phyloP scores from a whole-genome alignment of 768 basidiomycete genomes.

The Gymnopilus dilepis region DNA sequence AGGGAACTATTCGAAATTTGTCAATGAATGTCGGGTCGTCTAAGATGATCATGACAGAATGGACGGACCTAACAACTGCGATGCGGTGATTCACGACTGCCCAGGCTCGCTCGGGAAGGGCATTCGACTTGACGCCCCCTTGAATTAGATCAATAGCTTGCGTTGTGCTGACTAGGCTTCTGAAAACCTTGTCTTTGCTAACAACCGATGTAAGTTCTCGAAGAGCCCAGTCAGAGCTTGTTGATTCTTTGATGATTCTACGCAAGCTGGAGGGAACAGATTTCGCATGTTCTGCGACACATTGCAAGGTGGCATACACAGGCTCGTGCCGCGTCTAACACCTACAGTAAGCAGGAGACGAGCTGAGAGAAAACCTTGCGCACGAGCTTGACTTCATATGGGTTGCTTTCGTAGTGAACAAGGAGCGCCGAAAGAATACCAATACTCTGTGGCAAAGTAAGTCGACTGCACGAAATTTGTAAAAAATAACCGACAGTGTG shows the following conservation, averaged over 20 bases:
- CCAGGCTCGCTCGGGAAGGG: slow-evolving; percentile 75
- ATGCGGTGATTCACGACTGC: slow-evolving; percentile 79
- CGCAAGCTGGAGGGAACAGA: slow-evolving; percentile 54
- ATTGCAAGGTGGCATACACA: slow-evolving; percentile 65
- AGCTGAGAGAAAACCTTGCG: slow-evolving; percentile 14
- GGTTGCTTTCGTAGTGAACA: slow-evolving; percentile 70
- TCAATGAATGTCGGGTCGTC: no score
- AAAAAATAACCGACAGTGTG: slow-evolving; percentile 63
- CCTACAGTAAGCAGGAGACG: not conserved
- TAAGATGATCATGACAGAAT: not conserved
- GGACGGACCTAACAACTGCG: slow-evolving; percentile 56
- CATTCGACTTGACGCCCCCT: slow-evolving; percentile 78
- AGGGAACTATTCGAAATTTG: slow-evolving; percentile 45
- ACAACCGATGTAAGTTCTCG: slow-evolving; percentile 53
- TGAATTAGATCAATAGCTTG: slow-evolving; percentile 77
- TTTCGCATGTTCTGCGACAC: slow-evolving; percentile 66
- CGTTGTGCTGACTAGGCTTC: slow-evolving; percentile 66
- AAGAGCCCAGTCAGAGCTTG: slow-evolving; percentile 55
- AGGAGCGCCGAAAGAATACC: slow-evolving; percentile 79
- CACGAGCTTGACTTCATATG: slow-evolving; percentile 58
- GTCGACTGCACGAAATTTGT: not conserved
- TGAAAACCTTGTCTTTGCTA: slow-evolving; percentile 42
- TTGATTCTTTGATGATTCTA: slow-evolving; percentile 51
- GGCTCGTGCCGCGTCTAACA: slow-evolving; percentile 59
- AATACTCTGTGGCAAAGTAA: slow-evolving; percentile 58